phyloP scores from a whole-genome alignment of 345 rosid genomes.

The Geranium brycei region DNA sequence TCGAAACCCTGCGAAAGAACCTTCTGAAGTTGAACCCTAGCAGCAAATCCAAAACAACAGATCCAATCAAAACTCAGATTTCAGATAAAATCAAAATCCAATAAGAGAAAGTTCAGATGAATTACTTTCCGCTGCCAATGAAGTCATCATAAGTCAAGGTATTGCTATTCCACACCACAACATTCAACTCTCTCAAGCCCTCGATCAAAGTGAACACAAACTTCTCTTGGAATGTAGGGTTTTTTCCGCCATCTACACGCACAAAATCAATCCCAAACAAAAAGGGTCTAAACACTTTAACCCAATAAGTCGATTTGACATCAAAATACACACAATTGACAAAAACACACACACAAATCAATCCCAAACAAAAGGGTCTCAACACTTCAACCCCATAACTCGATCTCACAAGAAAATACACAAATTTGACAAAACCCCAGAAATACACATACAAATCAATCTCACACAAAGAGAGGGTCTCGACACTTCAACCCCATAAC shows the following conservation, averaged over 20 bases:
- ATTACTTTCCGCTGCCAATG: slow-evolving; percentile 77
- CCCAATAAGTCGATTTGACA: background rate
- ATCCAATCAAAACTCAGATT: slow-evolving; percentile 1
- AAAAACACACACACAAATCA: too few relatives aligned
- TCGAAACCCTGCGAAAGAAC: slow-evolving; percentile 72
- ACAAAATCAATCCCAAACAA: slow-evolving; percentile 3
- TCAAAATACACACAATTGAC: too few relatives aligned
- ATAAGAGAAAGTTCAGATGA: background rate
- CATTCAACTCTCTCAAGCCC: slow-evolving; percentile 57
- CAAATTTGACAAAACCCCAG: too few relatives aligned
- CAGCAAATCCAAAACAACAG: background rate
- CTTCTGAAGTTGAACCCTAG: slow-evolving; percentile 65
- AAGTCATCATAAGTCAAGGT: slow-evolving; percentile 52
- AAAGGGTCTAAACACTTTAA: background rate
- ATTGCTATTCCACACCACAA: slow-evolving; percentile 74
- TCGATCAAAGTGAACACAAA: slow-evolving; percentile 61
- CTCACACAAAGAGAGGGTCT: too few relatives aligned
- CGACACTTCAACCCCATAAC: too few relatives aligned
- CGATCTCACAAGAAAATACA: too few relatives aligned
- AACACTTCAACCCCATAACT: too few relatives aligned
- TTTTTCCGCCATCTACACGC: slow-evolving; percentile 63
- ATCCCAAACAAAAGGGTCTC: too few relatives aligned
- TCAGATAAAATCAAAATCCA: background rate
- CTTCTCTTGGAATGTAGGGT: slow-evolving; percentile 83
- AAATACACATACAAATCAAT: too few relatives aligned